These are phyloP conservation scores for Colletotrichum sp. DNA, from an alignment of 2,329 filamentous ascomycete species.

Conservation along the genomic window DNA sequence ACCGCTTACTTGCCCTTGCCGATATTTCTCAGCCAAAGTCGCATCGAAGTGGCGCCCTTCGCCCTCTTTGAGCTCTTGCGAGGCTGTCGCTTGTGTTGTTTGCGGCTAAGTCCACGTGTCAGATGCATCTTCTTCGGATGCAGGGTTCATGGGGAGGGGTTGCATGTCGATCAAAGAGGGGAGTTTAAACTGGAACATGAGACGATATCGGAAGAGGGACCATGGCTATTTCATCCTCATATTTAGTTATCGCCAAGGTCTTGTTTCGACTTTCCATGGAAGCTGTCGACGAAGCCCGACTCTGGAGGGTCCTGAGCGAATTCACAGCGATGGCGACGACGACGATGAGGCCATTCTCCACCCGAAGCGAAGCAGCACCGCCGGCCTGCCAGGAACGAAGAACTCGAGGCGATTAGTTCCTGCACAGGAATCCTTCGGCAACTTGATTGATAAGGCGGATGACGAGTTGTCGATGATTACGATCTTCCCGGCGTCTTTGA, in stretches of 20 bases:
- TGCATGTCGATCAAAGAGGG: not conserved
- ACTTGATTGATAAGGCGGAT: not conserved
- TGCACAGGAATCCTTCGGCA: not conserved
- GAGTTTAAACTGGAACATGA: not conserved
- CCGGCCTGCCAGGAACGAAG: not conserved
- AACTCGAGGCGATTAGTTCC: not conserved
- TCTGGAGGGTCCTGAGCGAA: not conserved
- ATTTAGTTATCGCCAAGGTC: not conserved
- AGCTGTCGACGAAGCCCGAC: not conserved
- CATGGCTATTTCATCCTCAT: not conserved
- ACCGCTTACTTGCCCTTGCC: not conserved
- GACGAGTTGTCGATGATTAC: not conserved
- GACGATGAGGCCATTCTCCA: not conserved
- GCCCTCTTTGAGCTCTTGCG: not conserved
- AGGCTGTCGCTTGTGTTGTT: not conserved
- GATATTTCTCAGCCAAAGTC: not conserved
- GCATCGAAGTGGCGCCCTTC: not conserved
- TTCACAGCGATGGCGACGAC: not conserved
- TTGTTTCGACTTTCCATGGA: not conserved
- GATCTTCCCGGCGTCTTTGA: not conserved
- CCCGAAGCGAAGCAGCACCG: not conserved
- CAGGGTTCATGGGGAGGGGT: not conserved
- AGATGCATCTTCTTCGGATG: not conserved
- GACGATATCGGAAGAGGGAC: not conserved
- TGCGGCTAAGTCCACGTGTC: not conserved